A percentile compares a stretch with the other conserved stretches of the same genome.
Evolutionary conservation across 345 rosid genomes (phyloP).

Genomic region (Limnanthes douglasii): DNA sequence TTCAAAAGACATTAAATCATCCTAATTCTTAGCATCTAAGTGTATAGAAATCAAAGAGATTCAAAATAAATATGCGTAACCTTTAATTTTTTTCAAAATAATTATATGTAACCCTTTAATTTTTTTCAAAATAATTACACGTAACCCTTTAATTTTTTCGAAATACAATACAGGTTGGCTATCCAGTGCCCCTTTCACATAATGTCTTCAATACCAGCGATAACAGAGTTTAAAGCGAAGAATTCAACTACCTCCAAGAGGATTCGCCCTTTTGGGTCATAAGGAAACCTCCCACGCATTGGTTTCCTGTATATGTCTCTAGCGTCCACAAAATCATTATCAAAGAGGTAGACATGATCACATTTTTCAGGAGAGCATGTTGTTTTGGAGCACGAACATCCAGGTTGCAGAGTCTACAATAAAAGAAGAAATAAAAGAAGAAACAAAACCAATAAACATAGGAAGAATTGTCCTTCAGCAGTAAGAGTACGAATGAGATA

Average conservation of each 20-base stretch:
- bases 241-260: conserved; percentile 58
- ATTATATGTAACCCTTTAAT: too few relatives aligned
- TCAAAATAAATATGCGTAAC: too few relatives aligned
- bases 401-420: conserved; percentile 53
- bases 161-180: too few relatives aligned
- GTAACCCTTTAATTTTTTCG: too few relatives aligned
- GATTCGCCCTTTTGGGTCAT: conserved; percentile 63
- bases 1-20: too few relatives aligned
- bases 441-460: not conserved
- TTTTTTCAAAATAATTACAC: too few relatives aligned
- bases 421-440: conserved; percentile 3
- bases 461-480: not conserved
- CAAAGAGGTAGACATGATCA: conserved; percentile 91
- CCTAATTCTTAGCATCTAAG: too few relatives aligned
- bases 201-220: too few relatives aligned
- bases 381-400: conserved; percentile 51
- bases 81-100: too few relatives aligned
- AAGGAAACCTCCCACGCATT: conserved; percentile 68
- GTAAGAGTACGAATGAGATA: not conserved
- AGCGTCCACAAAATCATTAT: conserved; percentile 83
- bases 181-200: too few relatives aligned
- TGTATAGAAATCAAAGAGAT: too few relatives aligned
- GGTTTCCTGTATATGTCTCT: conserved; percentile 70
- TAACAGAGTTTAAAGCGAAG: not conserved
- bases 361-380: conserved; percentile 58